phyloP scores from a whole-genome alignment of 2,329 filamentous ascomycete species.

The Curvularia verruculosa region DNA sequence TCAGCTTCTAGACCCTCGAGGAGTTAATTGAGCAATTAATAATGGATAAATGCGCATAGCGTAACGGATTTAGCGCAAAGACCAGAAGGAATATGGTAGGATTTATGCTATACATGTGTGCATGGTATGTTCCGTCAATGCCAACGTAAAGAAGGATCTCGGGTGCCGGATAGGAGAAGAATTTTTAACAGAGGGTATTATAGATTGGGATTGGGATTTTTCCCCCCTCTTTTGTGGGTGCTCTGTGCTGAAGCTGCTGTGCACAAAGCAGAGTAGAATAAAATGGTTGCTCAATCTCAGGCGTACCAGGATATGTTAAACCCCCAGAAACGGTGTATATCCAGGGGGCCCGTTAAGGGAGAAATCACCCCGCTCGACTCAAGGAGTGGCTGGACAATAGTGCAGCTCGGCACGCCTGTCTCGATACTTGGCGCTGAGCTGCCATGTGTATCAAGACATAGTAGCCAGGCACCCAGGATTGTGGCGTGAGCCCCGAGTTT shows the following conservation, averaged over 20 bases:
- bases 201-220: not conserved
- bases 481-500: not conserved
- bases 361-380: not conserved
- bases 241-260: not conserved
- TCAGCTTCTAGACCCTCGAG: too few relatives aligned
- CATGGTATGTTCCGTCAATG: not conserved
- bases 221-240: too few relatives aligned
- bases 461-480: not conserved
- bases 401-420: not conserved
- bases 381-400: not conserved
- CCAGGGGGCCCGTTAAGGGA: not conserved
- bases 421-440: not conserved
- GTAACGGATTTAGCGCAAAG: not conserved
- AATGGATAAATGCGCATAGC: too few relatives aligned
- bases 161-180: not conserved
- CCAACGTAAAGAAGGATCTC: too few relatives aligned
- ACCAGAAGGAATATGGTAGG: too few relatives aligned
- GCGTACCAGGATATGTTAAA: not conserved
- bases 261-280: not conserved
- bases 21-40: too few relatives aligned
- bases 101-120: not conserved
- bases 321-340: too few relatives aligned
- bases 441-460: not conserved
- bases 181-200: not conserved
- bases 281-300: not conserved